Conservation (phyloP, 2,329 filamentous ascomycete genomes). For the Alternaria triticimaculans region DNA sequence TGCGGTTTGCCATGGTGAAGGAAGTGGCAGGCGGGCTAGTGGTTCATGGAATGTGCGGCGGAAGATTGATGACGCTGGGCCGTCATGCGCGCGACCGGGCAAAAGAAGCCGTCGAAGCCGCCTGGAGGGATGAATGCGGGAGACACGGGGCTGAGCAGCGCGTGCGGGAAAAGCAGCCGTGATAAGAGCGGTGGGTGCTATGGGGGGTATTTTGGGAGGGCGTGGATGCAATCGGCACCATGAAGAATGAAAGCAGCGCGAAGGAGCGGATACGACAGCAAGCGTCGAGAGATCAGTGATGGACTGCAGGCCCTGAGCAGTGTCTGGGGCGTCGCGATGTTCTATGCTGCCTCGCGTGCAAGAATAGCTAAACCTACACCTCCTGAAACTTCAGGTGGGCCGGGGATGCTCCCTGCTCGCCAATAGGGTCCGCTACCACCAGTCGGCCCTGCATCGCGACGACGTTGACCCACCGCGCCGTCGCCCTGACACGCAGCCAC, state of each 20-base stretch:
- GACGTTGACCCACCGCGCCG: conserved; percentile 21
- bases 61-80: conserved; percentile 29
- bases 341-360: conserved; percentile 19
- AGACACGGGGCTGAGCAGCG: conserved; percentile 15
- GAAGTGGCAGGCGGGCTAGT: conserved; percentile 16
- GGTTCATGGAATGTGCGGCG: conserved; percentile 30
- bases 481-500: conserved; percentile 15
- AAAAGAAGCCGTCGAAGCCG: conserved; percentile 16
- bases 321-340: conserved; percentile 4
- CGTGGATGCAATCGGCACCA: conserved; percentile 9
- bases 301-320: conserved; percentile 5
- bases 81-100: conserved; percentile 43
- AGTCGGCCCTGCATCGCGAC: conserved; percentile 31
- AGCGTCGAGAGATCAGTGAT: conserved; percentile 11
- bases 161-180: conserved; percentile 12
- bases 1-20: conserved; percentile 35
- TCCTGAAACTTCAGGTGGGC: conserved; percentile 27
- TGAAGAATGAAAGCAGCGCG: conserved; percentile 24
- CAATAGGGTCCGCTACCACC: conserved; percentile 23
- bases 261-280: conserved; percentile 41
- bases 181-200: conserved; percentile 3
- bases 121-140: background rate
- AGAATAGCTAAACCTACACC: conserved; percentile 24
- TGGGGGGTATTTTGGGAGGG: conserved; percentile 7
- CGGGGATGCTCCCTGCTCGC: conserved; percentile 23